Evolutionary conservation across 2,329 filamentous ascomycete species (phyloP).

Genomic region (Ophiostoma tasmaniense): DNA sequence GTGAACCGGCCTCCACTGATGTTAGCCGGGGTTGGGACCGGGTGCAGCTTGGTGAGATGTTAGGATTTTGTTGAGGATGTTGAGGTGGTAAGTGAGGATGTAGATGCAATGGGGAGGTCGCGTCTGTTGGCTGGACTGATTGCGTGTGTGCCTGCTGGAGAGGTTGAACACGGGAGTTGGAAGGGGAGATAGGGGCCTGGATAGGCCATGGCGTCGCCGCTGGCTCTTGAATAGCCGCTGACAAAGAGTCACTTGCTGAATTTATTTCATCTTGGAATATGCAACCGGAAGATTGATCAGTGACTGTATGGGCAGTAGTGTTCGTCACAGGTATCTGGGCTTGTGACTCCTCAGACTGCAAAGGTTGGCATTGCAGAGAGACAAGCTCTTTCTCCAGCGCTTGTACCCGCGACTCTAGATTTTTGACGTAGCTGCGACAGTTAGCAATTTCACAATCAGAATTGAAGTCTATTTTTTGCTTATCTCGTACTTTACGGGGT

Average conservation of each 20-base stretch:
- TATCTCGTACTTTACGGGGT: conserved; percentile 32
- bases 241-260: background rate
- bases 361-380: background rate
- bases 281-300: background rate
- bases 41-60: background rate
- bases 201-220: background rate
- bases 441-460: background rate
- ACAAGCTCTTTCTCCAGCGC: conserved; percentile 3
- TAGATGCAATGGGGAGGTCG: background rate
- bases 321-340: background rate
- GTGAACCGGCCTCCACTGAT: background rate
- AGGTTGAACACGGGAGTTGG: background rate
- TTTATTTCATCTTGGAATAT: too few species aligned
- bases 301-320: background rate
- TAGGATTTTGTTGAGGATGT: background rate
- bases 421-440: conserved; percentile 9
- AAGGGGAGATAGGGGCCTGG: background rate
- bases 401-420: conserved; percentile 13
- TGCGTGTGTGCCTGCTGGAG: background rate
- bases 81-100: background rate
- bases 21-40: background rate
- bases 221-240: background rate
- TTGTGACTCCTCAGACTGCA: background rate
- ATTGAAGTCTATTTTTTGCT: background rate
- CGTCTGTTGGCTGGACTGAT: background rate